Base-by-base conservation (phyloP, 805 yeast species). In the Saccharomycopsis sp. region DNA sequence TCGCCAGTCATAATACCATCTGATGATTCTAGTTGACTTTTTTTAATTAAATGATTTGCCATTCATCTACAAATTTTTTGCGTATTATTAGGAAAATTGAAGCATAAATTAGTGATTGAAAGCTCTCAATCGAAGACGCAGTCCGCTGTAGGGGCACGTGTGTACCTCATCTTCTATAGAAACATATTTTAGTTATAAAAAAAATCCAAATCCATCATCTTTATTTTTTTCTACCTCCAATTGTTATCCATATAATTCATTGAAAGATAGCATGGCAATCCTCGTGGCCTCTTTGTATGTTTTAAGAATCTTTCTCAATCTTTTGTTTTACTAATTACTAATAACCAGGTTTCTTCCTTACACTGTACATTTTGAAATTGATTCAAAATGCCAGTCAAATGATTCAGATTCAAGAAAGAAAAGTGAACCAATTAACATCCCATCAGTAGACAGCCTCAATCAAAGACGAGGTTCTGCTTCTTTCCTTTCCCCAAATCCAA, bases 291-390 rank as follows among this genome's bases (percentile, higher is more conserved):
- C 48, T 24, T 38, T 48, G 50, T 46, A 46, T 17, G 50, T 46
- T 20, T 36, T 19, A 7, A 6, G 9, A 5, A 11, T 31, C 31
- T 29, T 41, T 17, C n/a, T 17, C 22, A 7, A 29, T 31, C 17
- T 4, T 16, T 19, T 23, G 17, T 13, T 4, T 28, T 14, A 33
- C 29, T 37, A 3, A 8, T 13, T 31, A 29, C 34, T 32, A 43
- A 43, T 43, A 6, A 6, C 40, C 32, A 46, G 50, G 22, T 48
- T 48, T 33, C 44, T 45, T 19, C 52, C 52, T 13, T 42, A 48
- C 37, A 48, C 52, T 8, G 52, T 48, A 16, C 49, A 48, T 31
- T 48, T 48, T 26, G 46, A 48, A 14, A 34, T 48, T 6, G 49
- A 39, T 13, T 17, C 28, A 13, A 24, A n/a, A n/a, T 5, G 16